A percentile compares a stretch with the other conserved stretches of the same genome.
Conservation (phyloP, 768 basidiomycete genomes). For the Mrakia blollopis region DNA sequence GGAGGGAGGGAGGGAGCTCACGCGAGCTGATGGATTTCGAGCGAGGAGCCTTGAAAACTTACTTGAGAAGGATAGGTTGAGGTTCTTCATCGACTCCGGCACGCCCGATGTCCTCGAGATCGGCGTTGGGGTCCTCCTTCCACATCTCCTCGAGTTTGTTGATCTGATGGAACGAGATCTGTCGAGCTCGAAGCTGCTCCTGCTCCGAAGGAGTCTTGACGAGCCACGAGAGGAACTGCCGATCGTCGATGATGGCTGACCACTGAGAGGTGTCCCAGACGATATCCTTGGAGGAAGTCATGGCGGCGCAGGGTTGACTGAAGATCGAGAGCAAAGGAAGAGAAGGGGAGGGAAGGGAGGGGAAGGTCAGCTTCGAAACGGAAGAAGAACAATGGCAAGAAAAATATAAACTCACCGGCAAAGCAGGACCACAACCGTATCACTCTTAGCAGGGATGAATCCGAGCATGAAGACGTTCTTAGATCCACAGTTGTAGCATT, state of each 20-base stretch:
- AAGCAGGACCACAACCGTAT: slow-evolving; percentile 94
- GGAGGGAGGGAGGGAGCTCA: background rate
- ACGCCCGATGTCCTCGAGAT: slow-evolving; percentile 92
- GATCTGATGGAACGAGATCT: slow-evolving; percentile 95
- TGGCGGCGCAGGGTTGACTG: slow-evolving; percentile 95
- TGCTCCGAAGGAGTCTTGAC: slow-evolving; percentile 95
- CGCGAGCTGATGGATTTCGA: background rate
- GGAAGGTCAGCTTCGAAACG: background rate
- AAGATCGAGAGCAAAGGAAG: background rate
- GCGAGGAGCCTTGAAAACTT: slow-evolving; percentile 20
- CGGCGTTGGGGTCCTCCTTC: slow-evolving; percentile 92
- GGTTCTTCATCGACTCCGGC: slow-evolving; percentile 98
- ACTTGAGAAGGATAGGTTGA: slow-evolving; percentile 73
- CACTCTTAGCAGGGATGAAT: slow-evolving; percentile 98
- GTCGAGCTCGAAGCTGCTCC: slow-evolving; percentile 90
- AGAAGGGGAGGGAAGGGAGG: background rate
- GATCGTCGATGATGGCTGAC: slow-evolving; percentile 97
- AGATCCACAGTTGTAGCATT: slow-evolving; percentile 98
- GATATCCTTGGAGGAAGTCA: slow-evolving; percentile 83
- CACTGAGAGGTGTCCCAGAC: slow-evolving; percentile 97
- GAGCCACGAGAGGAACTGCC: slow-evolving; percentile 98
- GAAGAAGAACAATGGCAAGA: background rate
- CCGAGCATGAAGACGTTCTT: slow-evolving; percentile 99
- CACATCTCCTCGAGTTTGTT: slow-evolving; percentile 95
- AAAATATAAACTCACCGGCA: slow-evolving; percentile 68